A percentile compares a stretch with the other conserved stretches of the same genome.
These are phyloP conservation scores for Whalleya microplaca DNA, from an alignment of 2,329 filamentous ascomycete species.

Conservation along the genomic window DNA sequence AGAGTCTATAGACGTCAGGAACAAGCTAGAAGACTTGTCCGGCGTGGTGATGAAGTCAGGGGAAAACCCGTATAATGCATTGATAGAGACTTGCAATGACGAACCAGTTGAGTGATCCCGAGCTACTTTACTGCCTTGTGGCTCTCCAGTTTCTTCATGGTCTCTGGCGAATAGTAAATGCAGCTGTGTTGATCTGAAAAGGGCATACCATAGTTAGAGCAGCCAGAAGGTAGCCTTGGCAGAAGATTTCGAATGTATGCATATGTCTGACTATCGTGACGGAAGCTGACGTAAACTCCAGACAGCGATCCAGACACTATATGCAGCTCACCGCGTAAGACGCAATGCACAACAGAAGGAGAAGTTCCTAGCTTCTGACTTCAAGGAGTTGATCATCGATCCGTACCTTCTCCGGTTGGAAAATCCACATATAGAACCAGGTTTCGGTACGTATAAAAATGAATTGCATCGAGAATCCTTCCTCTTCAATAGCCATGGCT, in stretches of 20 bases:
- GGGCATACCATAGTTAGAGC: neutral
- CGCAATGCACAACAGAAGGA: slow-evolving; percentile 77
- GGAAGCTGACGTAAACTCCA: slow-evolving; percentile 38
- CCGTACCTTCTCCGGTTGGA: slow-evolving; percentile 73
- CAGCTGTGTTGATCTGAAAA: neutral
- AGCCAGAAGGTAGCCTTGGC: neutral
- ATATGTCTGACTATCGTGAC: neutral
- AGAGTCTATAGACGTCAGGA: slow-evolving; percentile 47
- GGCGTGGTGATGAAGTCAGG: slow-evolving; percentile 53
- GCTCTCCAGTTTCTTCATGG: neutral
- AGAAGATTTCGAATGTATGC: neutral
- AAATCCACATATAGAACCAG: slow-evolving; percentile 64
- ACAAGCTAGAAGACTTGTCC: slow-evolving; percentile 59
- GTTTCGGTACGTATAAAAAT: slow-evolving; percentile 49
- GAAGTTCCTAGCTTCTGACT: slow-evolving; percentile 71
- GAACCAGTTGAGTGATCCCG: slow-evolving; percentile 59
- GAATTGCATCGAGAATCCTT: neutral
- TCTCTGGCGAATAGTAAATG: neutral
- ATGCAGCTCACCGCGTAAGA: slow-evolving; percentile 72
- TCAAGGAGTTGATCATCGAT: slow-evolving; percentile 75
- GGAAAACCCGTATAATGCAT: slow-evolving; percentile 75
- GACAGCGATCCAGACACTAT: slow-evolving; percentile 71
- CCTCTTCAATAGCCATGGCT: neutral
- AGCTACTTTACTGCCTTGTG: neutral
- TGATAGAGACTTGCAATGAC: slow-evolving; percentile 70